Evolutionary conservation across 2,329 filamentous ascomycete species (phyloP).

Genomic region (Aaosphaeria arxii): DNA sequence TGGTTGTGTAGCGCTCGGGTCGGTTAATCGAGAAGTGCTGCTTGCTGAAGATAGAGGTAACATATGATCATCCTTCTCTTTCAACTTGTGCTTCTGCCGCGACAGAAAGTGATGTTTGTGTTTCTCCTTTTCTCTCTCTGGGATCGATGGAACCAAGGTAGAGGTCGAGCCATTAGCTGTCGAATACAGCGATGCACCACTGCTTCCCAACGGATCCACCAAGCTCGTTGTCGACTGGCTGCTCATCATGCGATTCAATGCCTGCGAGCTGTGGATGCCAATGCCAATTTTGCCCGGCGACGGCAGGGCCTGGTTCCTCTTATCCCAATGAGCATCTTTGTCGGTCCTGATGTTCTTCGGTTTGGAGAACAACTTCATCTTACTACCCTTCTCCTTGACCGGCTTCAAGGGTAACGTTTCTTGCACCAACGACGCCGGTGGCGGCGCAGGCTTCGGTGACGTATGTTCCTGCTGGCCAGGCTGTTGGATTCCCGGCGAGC

Average conservation of each 20-base stretch:
- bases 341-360: conserved; percentile 70
- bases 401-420: conserved; percentile 37
- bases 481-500: conserved; percentile 39
- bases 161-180: conserved; percentile 74
- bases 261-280: conserved; percentile 61
- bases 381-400: conserved; percentile 64
- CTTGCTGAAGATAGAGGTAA: conserved; percentile 71
- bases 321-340: conserved; percentile 59
- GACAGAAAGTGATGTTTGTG: conserved; percentile 75
- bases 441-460: conserved; percentile 30
- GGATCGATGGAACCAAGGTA: conserved; percentile 63
- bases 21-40: conserved; percentile 73
- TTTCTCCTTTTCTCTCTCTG: conserved; percentile 68
- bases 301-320: conserved; percentile 64
- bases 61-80: conserved; percentile 66
- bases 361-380: conserved; percentile 78
- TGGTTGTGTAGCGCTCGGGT: conserved; percentile 71
- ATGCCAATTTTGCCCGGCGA: conserved; percentile 66
- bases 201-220: conserved; percentile 55
- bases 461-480: conserved; percentile 17
- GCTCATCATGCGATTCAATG: conserved; percentile 59
- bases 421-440: conserved; percentile 53
- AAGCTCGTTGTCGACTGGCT: conserved; percentile 71
- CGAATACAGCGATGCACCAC: conserved; percentile 64
- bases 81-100: conserved; percentile 74